Evolutionary conservation across 1,139 yeast species (phyloP).

Genomic region (Petasospora rhodanensis): DNA sequence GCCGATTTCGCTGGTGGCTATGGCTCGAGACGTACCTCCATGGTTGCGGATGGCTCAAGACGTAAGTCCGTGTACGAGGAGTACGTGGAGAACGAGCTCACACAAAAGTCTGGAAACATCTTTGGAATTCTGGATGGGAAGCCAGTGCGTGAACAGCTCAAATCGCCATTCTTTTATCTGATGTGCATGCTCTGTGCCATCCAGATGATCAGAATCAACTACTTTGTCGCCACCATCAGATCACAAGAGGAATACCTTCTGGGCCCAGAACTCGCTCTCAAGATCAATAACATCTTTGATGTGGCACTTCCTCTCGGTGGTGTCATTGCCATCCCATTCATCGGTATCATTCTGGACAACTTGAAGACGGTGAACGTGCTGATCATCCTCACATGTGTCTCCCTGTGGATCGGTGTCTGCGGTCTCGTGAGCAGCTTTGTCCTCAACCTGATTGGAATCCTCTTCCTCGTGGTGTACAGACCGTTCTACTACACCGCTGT

Average conservation of each 20-base stretch:
- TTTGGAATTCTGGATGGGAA: slow-evolving; percentile 81
- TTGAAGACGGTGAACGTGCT: slow-evolving; percentile 59
- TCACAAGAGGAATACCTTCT: slow-evolving; percentile 73
- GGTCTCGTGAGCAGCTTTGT: slow-evolving; percentile 56
- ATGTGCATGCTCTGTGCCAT: slow-evolving; percentile 77
- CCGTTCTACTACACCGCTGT: slow-evolving; percentile 92
- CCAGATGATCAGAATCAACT: slow-evolving; percentile 87
- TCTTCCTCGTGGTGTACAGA: slow-evolving; percentile 73
- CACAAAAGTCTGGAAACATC: slow-evolving; percentile 61
- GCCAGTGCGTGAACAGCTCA: slow-evolving; percentile 57
- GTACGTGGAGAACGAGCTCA: slow-evolving; percentile 50
- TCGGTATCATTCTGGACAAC: slow-evolving; percentile 78
- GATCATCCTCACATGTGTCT: slow-evolving; percentile 45
- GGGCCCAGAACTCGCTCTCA: slow-evolving; percentile 48
- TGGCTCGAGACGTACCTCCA: slow-evolving; percentile 7
- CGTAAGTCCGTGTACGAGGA: slow-evolving; percentile 58
- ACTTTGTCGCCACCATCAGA: slow-evolving; percentile 82
- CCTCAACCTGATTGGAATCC: slow-evolving; percentile 58
- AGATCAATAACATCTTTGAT: slow-evolving; percentile 73
- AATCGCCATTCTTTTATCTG: slow-evolving; percentile 71
- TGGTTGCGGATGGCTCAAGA: slow-evolving; percentile 24
- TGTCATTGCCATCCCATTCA: slow-evolving; percentile 74
- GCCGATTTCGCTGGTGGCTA: slow-evolving; percentile 6
- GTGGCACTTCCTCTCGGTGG: slow-evolving; percentile 88
- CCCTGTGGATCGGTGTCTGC: slow-evolving; percentile 59